phyloP scores from a whole-genome alignment of 257 asterid species.

The Primulina huaijiensis region DNA sequence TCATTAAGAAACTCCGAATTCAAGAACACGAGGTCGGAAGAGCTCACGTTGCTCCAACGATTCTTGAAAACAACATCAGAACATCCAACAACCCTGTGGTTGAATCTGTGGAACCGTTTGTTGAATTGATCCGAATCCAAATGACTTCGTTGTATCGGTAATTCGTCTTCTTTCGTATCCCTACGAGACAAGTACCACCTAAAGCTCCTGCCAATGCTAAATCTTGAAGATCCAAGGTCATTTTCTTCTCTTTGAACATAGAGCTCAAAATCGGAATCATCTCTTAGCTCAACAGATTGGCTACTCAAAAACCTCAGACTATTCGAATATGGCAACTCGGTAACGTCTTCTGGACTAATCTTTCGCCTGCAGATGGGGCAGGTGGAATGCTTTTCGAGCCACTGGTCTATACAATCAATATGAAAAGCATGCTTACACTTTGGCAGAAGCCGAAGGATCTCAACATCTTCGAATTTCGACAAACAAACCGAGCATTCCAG shows the following conservation, averaged over 20 bases:
- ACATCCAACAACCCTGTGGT: slow-evolving; percentile 42
- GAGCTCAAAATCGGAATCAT: slow-evolving; percentile 38
- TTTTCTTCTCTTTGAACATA: slow-evolving; percentile 45
- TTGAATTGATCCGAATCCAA: slow-evolving; percentile 18
- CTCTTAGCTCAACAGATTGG: slow-evolving; percentile 24
- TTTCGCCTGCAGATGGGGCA: slow-evolving; percentile 62
- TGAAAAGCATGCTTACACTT: slow-evolving; percentile 69
- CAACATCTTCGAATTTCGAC: slow-evolving; percentile 51
- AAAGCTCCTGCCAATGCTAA: slow-evolving; percentile 42
- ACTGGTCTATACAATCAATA: slow-evolving; percentile 53
- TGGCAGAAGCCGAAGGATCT: slow-evolving; percentile 51
- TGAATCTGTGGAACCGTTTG: slow-evolving; percentile 32
- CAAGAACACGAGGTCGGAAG: slow-evolving; percentile 63
- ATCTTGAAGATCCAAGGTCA: slow-evolving; percentile 39
- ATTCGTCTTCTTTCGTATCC: slow-evolving; percentile 29
- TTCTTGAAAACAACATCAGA: slow-evolving; percentile 42
- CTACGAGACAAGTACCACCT: slow-evolving; percentile 5
- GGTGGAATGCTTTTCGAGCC: slow-evolving; percentile 68
- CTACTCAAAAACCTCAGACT: slow-evolving; percentile 40
- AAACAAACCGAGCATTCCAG: slow-evolving; percentile 72
- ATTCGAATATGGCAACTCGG: slow-evolving; percentile 23
- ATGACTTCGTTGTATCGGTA: slow-evolving; percentile 24
- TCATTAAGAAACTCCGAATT: slow-evolving; percentile 49
- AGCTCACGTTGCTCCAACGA: slow-evolving; percentile 65
- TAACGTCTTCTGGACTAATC: slow-evolving; percentile 40